phyloP scores from a whole-genome alignment of 176 grass and related monocot species.

The Areca catechu region DNA sequence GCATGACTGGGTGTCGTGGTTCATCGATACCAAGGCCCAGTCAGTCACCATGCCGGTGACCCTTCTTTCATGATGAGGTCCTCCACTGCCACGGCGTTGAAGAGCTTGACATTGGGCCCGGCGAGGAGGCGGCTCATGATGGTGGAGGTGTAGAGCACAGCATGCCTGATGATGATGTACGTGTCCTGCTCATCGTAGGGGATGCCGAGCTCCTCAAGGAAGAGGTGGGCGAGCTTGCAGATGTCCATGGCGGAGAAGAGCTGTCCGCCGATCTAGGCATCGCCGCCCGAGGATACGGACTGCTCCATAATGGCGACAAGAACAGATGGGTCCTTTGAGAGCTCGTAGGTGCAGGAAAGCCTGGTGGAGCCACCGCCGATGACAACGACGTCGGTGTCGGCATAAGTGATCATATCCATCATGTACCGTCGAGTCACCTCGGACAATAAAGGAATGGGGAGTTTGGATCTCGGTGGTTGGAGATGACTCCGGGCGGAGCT shows the following conservation, averaged over 20 bases:
- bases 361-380: constrained; percentile 81
- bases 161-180: too few relatives aligned
- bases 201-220: constrained; percentile 72
- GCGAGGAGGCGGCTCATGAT: constrained; percentile 71
- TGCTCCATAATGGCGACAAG: constrained; percentile 74
- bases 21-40: constrained; percentile 86
- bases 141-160: constrained; percentile 97
- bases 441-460: too few relatives aligned
- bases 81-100: constrained; percentile 87
- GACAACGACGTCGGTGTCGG: constrained; percentile 90
- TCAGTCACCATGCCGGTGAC: constrained; percentile 87
- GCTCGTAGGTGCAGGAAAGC: constrained; percentile 83
- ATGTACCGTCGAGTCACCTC: constrained; percentile 95
- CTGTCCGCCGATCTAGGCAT: constrained; percentile 90
- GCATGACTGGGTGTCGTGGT: too few relatives aligned
- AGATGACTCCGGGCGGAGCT: too few relatives aligned
- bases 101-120: constrained; percentile 88
- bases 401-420: constrained; percentile 95
- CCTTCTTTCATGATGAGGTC: constrained; percentile 76
- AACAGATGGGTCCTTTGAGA: constrained; percentile 79
- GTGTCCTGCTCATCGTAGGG: too few relatives aligned
- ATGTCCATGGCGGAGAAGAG: constrained; percentile 97
- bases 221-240: constrained; percentile 77
- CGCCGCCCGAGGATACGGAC: constrained; percentile 84
- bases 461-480: too few relatives aligned